phyloP scores from a whole-genome alignment of 345 rosid genomes.

The Mercurialis annua region DNA sequence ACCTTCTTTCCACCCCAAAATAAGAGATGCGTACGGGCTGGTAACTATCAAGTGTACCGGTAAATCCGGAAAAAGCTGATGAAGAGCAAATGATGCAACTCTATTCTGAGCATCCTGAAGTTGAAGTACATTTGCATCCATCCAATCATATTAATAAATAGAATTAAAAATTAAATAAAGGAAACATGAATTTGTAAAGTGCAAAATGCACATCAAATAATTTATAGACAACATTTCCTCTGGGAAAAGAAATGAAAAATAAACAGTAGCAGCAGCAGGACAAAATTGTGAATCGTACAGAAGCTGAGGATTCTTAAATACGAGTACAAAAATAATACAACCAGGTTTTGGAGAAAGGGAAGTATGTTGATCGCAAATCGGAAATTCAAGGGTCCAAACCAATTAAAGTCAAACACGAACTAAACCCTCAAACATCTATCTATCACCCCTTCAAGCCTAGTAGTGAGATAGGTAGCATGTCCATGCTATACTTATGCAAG shows the following conservation, averaged over 20 bases:
- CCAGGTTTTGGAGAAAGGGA: neutral
- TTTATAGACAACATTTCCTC: neutral
- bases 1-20: slow-evolving; percentile 80
- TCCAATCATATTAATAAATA: neutral
- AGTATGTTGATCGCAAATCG: neutral
- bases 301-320: slow-evolving; percentile 4
- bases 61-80: slow-evolving; percentile 67
- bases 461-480: neutral
- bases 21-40: slow-evolving; percentile 73
- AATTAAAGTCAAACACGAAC: neutral
- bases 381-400: neutral
- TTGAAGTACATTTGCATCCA: slow-evolving; percentile 14
- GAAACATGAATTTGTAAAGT: no score
- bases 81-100: slow-evolving; percentile 78
- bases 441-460: neutral
- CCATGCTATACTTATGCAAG: neutral
- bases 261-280: neutral
- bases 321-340: neutral
- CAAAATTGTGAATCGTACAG: neutral
- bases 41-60: slow-evolving; percentile 66
- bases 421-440: neutral
- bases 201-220: neutral
- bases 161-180: neutral
- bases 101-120: slow-evolving; percentile 87
- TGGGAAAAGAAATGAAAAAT: neutral